Percentiles rank a stretch among this genome's conserved stretches.
phyloP scores from a whole-genome alignment of 2,329 filamentous ascomycete species.

The Talaromyces sp. region DNA sequence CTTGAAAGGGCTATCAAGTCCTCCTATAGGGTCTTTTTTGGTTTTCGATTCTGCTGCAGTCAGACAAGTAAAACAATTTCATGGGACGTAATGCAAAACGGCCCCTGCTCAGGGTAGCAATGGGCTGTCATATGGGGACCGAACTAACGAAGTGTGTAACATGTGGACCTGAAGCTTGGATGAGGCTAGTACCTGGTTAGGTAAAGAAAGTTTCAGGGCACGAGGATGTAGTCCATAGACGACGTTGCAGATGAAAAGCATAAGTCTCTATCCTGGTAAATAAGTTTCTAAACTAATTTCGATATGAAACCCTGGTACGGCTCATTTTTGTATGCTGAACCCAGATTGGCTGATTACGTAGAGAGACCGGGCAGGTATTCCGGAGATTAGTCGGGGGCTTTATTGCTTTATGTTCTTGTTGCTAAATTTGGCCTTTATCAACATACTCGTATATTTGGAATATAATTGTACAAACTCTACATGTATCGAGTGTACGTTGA shows the following conservation, averaged over 20 bases:
- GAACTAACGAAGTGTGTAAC: not conserved
- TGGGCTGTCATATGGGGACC: not conserved
- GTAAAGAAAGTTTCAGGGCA: not conserved
- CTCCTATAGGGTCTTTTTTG: not conserved
- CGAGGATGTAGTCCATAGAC: not conserved
- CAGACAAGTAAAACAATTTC: not conserved
- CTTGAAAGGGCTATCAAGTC: not conserved
- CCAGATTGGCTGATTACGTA: not conserved
- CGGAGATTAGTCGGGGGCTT: not conserved
- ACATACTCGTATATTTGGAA: not conserved
- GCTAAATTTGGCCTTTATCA: not conserved
- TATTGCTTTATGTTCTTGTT: not conserved
- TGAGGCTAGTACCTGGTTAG: not conserved
- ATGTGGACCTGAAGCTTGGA: not conserved
- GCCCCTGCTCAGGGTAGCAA: constrained; percentile 3
- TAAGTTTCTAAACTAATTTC: not conserved
- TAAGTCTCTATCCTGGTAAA: not conserved
- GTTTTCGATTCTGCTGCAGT: no score
- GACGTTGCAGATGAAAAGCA: not conserved
- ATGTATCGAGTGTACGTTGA: not conserved
- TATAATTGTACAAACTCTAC: not conserved
- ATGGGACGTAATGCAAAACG: not conserved
- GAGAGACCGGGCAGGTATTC: not conserved
- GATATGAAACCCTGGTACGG: not conserved
- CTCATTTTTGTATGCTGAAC: not conserved